phyloP scores from a whole-genome alignment of 2,329 filamentous ascomycete genomes.

The Aspergillus nomiae region DNA sequence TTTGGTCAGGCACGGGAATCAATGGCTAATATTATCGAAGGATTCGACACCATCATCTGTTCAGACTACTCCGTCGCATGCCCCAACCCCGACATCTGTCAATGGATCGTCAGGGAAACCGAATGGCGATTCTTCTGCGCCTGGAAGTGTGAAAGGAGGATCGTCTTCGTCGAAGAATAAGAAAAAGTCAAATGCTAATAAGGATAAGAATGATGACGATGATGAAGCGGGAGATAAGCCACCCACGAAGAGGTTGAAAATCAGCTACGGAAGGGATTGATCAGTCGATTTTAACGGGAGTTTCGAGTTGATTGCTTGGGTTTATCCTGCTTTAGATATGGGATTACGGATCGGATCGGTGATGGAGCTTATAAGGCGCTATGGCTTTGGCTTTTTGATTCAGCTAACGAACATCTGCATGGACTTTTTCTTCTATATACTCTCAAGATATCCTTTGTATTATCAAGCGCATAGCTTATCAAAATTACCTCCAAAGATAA shows the following conservation, averaged over 20 bases:
- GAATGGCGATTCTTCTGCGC: constrained; percentile 26
- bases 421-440: not conserved
- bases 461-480: not conserved
- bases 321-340: constrained; percentile 10
- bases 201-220: constrained; percentile 34
- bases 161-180: constrained; percentile 42
- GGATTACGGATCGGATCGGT: constrained; percentile 1
- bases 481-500: not conserved
- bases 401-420: not conserved
- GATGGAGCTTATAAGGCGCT: constrained; percentile 1
- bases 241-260: constrained; percentile 47
- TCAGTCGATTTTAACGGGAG: constrained; percentile 1
- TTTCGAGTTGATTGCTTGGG: constrained; percentile 9
- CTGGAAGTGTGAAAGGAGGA: constrained; percentile 36
- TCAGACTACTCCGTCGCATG: constrained; percentile 50
- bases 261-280: constrained; percentile 48
- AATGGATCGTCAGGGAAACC: constrained; percentile 32
- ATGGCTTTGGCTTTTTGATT: not conserved
- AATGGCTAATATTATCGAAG: constrained; percentile 21
- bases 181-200: constrained; percentile 37
- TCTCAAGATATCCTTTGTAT: constrained; percentile 11
- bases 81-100: constrained; percentile 47
- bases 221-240: constrained; percentile 40
- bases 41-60: constrained; percentile 48
- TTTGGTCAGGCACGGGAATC: not conserved